phyloP scores from a whole-genome alignment of 768 basidiomycete species.

The Lentinula sp. region DNA sequence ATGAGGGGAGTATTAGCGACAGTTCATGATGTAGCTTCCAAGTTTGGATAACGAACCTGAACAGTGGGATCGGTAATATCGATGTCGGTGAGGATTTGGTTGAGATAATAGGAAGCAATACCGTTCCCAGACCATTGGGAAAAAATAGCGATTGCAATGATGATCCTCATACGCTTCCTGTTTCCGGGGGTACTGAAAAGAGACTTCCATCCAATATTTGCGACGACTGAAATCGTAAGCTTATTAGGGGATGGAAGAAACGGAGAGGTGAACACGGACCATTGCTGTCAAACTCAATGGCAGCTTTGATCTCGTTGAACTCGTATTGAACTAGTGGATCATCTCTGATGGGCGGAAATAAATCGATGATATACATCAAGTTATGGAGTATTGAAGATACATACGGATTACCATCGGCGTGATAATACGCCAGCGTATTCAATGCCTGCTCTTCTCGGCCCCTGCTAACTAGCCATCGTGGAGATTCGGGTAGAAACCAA shows the following conservation, averaged over 20 bases:
- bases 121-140: slow-evolving; percentile 59
- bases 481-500: slow-evolving; percentile 44
- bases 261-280: slow-evolving; percentile 25
- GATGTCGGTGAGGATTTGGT: slow-evolving; percentile 21
- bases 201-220: slow-evolving; percentile 40
- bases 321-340: slow-evolving; percentile 46
- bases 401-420: slow-evolving; percentile 38
- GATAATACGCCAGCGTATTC: slow-evolving; percentile 42
- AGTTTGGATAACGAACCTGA: slow-evolving; percentile 15
- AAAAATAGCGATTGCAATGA: slow-evolving; percentile 49
- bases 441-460: slow-evolving; percentile 38
- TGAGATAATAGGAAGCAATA: slow-evolving; percentile 47
- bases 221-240: slow-evolving; percentile 18
- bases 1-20: too few relatives aligned
- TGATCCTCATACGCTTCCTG: slow-evolving; percentile 45
- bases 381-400: slow-evolving; percentile 20
- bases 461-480: slow-evolving; percentile 38
- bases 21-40: background rate
- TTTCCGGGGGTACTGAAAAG: slow-evolving; percentile 51
- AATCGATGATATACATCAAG: slow-evolving; percentile 15
- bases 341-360: slow-evolving; percentile 14
- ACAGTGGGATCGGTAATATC: slow-evolving; percentile 20
- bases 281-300: slow-evolving; percentile 41
- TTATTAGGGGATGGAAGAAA: background rate
- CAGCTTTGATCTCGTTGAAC: slow-evolving; percentile 53